phyloP scores from a whole-genome alignment of 345 rosid genomes.

The Bruguiera parviflora region DNA sequence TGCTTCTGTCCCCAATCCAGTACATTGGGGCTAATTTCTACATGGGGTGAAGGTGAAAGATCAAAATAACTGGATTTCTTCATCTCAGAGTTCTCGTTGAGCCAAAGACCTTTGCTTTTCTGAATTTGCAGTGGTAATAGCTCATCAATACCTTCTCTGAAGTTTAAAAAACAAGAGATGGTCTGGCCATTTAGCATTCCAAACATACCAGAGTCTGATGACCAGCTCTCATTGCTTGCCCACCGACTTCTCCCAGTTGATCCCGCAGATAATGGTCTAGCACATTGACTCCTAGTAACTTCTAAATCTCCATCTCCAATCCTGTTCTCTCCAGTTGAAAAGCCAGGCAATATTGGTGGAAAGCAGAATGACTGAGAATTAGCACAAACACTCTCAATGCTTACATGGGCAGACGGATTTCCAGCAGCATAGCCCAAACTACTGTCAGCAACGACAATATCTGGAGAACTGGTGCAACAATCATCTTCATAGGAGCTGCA shows the following conservation, averaged over 20 bases:
- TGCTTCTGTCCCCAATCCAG: slow-evolving; percentile 57
- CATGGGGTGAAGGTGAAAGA: slow-evolving; percentile 29
- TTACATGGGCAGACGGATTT: slow-evolving; percentile 21
- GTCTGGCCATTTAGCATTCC: slow-evolving; percentile 43
- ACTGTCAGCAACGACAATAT: slow-evolving; percentile 27
- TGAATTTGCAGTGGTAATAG: slow-evolving; percentile 27
- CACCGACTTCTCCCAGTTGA: slow-evolving; percentile 27
- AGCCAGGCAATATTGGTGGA: slow-evolving; percentile 56
- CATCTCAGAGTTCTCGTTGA: slow-evolving; percentile 30
- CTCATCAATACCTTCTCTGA: slow-evolving; percentile 28
- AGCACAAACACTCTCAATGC: slow-evolving; percentile 37
- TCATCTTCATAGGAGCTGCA: slow-evolving; percentile 37
- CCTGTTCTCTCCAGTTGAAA: slow-evolving; percentile 26
- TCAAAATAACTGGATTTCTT: slow-evolving; percentile 29
- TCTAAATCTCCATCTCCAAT: slow-evolving; percentile 29
- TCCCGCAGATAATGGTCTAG: slow-evolving; percentile 29
- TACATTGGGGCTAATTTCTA: slow-evolving; percentile 49
- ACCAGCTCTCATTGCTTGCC: slow-evolving; percentile 37
- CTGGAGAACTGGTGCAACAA: slow-evolving; percentile 23
- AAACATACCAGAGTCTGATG: slow-evolving; percentile 39
- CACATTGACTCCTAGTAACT: slow-evolving; percentile 32
- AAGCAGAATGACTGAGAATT: slow-evolving; percentile 53
- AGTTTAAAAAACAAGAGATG: slow-evolving; percentile 52
- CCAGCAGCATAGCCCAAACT: slow-evolving; percentile 20
- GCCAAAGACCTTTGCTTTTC: slow-evolving; percentile 26